phyloP scores from a whole-genome alignment of 179 eudicot genomes.

The Gypsophila paniculata region DNA sequence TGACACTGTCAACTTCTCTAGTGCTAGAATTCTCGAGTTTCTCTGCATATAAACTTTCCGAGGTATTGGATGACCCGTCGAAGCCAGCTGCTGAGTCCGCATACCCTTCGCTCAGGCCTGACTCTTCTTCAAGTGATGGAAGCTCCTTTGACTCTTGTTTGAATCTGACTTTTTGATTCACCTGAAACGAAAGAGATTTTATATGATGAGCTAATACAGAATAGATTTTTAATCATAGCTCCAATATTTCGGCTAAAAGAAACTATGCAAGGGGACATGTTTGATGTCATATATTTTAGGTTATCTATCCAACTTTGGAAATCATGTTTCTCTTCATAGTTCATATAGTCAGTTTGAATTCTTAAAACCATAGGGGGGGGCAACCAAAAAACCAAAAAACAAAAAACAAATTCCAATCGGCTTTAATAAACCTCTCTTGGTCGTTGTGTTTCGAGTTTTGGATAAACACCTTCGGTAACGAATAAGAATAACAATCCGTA shows the following conservation, averaged over 20 bases:
- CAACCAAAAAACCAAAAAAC: too few relatives aligned
- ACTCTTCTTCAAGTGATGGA: constrained; percentile 70
- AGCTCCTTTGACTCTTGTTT: constrained; percentile 62
- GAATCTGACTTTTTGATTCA: constrained; percentile 47
- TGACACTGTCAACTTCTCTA: constrained; percentile 67
- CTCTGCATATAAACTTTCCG: constrained; percentile 76
- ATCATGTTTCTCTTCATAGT: too few relatives aligned
- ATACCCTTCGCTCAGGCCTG: constrained; percentile 53
- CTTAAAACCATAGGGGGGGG: neutral
- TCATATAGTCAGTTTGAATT: too few relatives aligned
- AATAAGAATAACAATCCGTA: too few relatives aligned
- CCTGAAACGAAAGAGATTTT: constrained; percentile 33
- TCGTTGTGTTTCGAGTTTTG: too few relatives aligned
- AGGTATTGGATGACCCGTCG: constrained; percentile 77
- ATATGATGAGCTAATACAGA: constrained; percentile 10
- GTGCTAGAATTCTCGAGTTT: constrained; percentile 60
- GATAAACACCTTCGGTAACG: too few relatives aligned
- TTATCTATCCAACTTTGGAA: too few relatives aligned
- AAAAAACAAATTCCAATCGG: neutral
- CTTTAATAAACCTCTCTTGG: neutral
- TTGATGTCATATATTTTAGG: too few relatives aligned
- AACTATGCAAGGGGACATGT: too few relatives aligned
- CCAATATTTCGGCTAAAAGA: too few relatives aligned
- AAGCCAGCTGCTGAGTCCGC: constrained; percentile 62
- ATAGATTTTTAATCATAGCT: neutral